Evolutionary conservation across 192 early-diverging fungal species (phyloP).

Genomic region (Geranomyces michiganensis): DNA sequence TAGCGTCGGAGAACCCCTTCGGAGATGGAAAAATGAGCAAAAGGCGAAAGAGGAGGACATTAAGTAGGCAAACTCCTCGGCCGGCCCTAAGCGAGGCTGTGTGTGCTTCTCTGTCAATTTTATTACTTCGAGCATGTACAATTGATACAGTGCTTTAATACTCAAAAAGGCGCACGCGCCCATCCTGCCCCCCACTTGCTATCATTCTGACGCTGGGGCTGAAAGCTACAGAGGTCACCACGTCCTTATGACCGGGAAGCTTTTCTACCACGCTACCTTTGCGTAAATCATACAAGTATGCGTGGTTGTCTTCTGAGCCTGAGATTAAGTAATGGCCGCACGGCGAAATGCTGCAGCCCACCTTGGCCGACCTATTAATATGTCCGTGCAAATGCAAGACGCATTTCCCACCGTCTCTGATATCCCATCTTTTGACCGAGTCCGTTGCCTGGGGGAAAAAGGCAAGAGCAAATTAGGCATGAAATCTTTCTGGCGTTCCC

Average conservation of each 20-base stretch:
- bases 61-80: constrained; percentile 2
- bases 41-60: constrained; percentile 7
- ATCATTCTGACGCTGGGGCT: constrained; percentile 8
- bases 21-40: constrained; percentile 9
- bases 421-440: constrained; percentile 44
- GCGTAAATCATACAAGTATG: constrained; percentile 44
- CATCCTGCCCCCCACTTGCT: constrained; percentile 30
- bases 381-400: constrained; percentile 44
- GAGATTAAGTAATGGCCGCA: constrained; percentile 42
- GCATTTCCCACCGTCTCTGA: constrained; percentile 22
- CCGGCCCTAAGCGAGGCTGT: too few relatives aligned
- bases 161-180: constrained; percentile 11
- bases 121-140: too few relatives aligned
- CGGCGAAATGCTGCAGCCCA: constrained; percentile 35
- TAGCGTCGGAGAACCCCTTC: constrained; percentile 7
- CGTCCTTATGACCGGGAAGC: constrained; percentile 30
- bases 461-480: neutral
- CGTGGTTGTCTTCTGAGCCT: constrained; percentile 49
- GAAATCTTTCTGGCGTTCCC: neutral
- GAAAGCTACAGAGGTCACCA: constrained; percentile 38
- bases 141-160: neutral
- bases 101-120: too few relatives aligned
- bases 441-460: constrained; percentile 23
- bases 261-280: constrained; percentile 24
- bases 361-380: constrained; percentile 33